Base-by-base conservation (phyloP, 2,329 filamentous ascomycete species). In the Metarhizium guizhouense region DNA sequence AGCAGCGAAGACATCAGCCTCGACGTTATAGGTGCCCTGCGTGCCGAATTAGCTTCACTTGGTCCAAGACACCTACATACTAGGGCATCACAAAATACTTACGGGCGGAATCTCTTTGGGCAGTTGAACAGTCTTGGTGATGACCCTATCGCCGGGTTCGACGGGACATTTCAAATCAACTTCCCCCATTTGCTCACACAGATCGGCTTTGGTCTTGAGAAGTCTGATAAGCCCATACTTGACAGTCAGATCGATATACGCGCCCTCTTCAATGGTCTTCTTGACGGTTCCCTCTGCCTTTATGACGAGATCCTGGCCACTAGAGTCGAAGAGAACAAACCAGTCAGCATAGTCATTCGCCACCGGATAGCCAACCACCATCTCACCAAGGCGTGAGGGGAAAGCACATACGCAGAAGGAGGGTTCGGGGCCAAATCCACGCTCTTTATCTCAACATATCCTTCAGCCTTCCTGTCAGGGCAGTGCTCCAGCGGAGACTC, bases 171-270 rank as follows among this genome's bases (percentile, higher is more conserved):
- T 75, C 56, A 97, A 77, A 64, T 96, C 90, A 48, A 96, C 90
- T 63, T 96, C 91, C 69, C 82, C 77, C 61, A 95, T 83, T 70
- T 95, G 87, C 58, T 96, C 88, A 77, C 94, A 99, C 42, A 97
- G 82, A 68, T 96, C 87, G 65, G 86, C 85, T 62, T 80, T 82
- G 61, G 88, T 88, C 71, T 82, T 89, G 72, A 99, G 84, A 61
- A 99, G 82, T 55, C 85, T 88, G 71, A 99, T 96, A 62, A 96
- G 79, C 58, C 93, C 93, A 72, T 95, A 96, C 76, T 96, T 96
- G 74, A 99, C 93, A 62, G 85, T 81, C 45, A 99, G 71, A 51
- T 86, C 78, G 59, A 96, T 87, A 64, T 88, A 90, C 58, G 93
- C 90, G 57, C 90, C 93, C 57, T 90, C 70, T 55, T 84, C 81